Base-by-base conservation (phyloP, 2,329 filamentous ascomycete genomes). In the Grosmannia penicillata region DNA sequence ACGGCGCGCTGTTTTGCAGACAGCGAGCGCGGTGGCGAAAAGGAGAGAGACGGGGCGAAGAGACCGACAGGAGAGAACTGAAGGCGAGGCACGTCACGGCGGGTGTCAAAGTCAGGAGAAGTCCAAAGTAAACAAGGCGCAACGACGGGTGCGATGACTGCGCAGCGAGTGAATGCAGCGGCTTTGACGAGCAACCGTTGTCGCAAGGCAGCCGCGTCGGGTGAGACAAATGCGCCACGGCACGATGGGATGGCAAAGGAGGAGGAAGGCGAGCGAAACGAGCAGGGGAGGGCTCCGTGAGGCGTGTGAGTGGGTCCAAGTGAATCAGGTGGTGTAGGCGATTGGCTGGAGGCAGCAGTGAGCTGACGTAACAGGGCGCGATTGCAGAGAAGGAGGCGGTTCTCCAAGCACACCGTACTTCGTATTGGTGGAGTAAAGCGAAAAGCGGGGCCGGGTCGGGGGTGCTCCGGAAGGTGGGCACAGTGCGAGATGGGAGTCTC, bases 281-380 rank as follows among this genome's bases (percentile, higher is more conserved):
- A 23, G 17, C 15, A 25, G 18, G 29, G 22, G 23, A 32, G 30
- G 10, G 33, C 19, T 28, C 31, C 21, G 34, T 17, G 24, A 8
- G 31, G 17, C 23, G 37, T 18, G 17, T 23, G 15, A 18, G 35
- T 13, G 26, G 35, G 33, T 30, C 8, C 43, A 21, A n/a, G 10
- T 17, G 19, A 32, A 6, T 14, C 31, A 23, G n/a, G 19, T 28
- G 11, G 22, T 9, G 6, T 21, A 25, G 26, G 15, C 36, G 39
- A 43, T 46, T 45, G 43, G 35, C 25, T 38, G 41, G 18, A 15
- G 15, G 18, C 11, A 19, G n/a, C 26, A 25, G 37, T 22, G 38
- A 33, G 46, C 48, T 49, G 48, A 49, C 47, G 48, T 49, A 48
- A 47, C 41, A n/a, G n/a, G n/a, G n/a, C n/a, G n/a, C n/a, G n/a